A percentile compares a stretch with the other conserved stretches of the same genome.
These are phyloP conservation scores for Coemansia sp. DNA, from an alignment of 192 early-diverging fungal genomes.

Conservation along the genomic window DNA sequence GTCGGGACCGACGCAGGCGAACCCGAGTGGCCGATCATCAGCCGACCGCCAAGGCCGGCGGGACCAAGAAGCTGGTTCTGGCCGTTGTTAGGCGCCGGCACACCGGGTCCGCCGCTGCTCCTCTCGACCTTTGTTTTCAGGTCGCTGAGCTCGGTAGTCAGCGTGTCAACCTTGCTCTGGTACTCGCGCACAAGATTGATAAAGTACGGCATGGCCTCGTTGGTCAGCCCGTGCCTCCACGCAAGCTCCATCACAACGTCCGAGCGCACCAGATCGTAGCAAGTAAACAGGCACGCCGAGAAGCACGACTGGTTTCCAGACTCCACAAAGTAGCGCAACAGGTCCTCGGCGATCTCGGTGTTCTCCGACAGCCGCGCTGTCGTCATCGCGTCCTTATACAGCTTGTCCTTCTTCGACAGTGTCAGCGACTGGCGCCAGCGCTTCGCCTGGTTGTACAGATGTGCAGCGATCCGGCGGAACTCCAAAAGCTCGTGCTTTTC, in stretches of 20 bases:
- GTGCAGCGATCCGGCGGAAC: constrained; percentile 96
- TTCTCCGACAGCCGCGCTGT: constrained; percentile 90
- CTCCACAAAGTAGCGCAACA: constrained; percentile 94
- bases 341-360: constrained; percentile 88
- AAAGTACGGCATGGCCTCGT: constrained; percentile 98
- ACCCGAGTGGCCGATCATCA: constrained; percentile 61
- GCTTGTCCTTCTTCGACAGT: constrained; percentile 94
- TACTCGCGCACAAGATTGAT: constrained; percentile 89
- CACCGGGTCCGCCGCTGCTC: constrained; percentile 11
- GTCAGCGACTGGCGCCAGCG: constrained; percentile 94
- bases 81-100: constrained; percentile 23
- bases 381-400: constrained; percentile 99
- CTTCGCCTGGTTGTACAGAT: constrained; percentile 95
- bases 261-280: constrained; percentile 92
- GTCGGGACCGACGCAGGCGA: constrained; percentile 13
- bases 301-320: constrained; percentile 91
- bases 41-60: constrained; percentile 69
- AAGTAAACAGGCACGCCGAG: constrained; percentile 87
- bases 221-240: constrained; percentile 84
- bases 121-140: constrained; percentile 60
- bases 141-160: constrained; percentile 61
- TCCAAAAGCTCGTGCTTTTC: constrained; percentile 97
- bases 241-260: constrained; percentile 93
- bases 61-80: constrained; percentile 63
- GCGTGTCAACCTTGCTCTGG: constrained; percentile 71